These are phyloP conservation scores for Athelia sp. DNA, from an alignment of 1,284 basidiomycete genomes.

Conservation along the genomic window DNA sequence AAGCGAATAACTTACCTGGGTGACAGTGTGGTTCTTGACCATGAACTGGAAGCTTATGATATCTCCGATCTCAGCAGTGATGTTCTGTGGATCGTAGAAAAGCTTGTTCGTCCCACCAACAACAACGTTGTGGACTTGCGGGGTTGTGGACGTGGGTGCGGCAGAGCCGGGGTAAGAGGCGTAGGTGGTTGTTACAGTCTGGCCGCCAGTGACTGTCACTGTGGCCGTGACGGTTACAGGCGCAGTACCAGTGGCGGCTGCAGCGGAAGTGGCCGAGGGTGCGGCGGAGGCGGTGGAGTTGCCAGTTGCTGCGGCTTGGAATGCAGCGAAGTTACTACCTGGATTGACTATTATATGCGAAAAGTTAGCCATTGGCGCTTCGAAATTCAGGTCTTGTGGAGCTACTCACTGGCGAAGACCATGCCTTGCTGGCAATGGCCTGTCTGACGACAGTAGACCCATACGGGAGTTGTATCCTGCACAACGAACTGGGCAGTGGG, in stretches of 20 bases:
- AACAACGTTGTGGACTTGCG: constrained; percentile 33
- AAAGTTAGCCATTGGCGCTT: not conserved
- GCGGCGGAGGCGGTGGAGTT: constrained; percentile 20
- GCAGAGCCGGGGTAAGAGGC: constrained; percentile 25
- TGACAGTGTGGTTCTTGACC: constrained; percentile 45
- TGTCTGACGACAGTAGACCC: constrained; percentile 51
- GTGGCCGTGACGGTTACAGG: constrained; percentile 30
- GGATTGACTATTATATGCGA: constrained; percentile 37
- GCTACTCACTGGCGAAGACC: constrained; percentile 44
- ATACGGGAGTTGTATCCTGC: constrained; percentile 44
- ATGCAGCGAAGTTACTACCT: constrained; percentile 43
- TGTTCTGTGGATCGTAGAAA: constrained; percentile 48
- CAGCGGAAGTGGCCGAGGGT: constrained; percentile 16
- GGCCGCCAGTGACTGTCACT: constrained; percentile 26
- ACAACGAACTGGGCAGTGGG: constrained; percentile 39
- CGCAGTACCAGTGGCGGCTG: constrained; percentile 9
- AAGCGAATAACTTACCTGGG: constrained; percentile 19
- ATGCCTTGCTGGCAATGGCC: constrained; percentile 48
- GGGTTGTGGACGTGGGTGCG: constrained; percentile 22
- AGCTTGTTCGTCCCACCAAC: constrained; percentile 45
- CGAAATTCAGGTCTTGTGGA: not conserved
- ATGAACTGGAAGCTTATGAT: constrained; percentile 60
- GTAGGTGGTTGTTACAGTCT: constrained; percentile 26
- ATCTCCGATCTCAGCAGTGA: constrained; percentile 52
- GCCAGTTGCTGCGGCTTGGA: constrained; percentile 46